phyloP scores from a whole-genome alignment of 78 protist species.

The Andalucia godoyi region DNA sequence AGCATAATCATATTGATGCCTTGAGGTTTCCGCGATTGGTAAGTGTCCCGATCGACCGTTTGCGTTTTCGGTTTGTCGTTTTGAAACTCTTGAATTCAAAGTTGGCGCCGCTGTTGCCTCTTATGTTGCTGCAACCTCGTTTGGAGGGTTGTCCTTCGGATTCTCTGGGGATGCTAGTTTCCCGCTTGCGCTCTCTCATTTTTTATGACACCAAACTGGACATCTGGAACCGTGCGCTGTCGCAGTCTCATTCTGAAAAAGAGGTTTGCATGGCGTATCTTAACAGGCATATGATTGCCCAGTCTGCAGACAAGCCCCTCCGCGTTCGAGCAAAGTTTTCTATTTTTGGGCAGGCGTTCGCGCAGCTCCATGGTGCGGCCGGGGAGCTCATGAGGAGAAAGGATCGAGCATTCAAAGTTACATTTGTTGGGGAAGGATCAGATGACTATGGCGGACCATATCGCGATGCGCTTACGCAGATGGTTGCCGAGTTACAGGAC shows the following conservation, averaged over 20 bases:
- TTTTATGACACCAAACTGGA: background rate
- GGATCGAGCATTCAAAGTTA: conserved; percentile 7
- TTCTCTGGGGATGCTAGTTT: background rate
- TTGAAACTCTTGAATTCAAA: conserved; percentile 7
- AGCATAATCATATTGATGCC: background rate
- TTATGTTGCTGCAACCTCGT: background rate
- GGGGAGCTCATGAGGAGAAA: background rate
- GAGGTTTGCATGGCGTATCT: background rate
- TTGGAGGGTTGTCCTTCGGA: background rate
- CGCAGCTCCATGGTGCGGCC: background rate
- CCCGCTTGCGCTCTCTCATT: background rate
- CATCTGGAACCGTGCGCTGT: background rate
- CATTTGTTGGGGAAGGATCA: conserved; percentile 17
- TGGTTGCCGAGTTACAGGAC: conserved; percentile 12
- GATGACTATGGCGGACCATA: conserved; percentile 31
- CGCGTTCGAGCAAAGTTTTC: background rate
- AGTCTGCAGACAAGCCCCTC: background rate
- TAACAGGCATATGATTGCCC: background rate
- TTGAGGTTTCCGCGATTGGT: background rate
- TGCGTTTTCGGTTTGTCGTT: background rate
- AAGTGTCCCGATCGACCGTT: background rate
- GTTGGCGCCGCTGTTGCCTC: background rate
- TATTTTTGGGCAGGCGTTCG: background rate
- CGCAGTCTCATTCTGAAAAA: background rate
- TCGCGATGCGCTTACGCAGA: conserved; percentile 15